A percentile compares a stretch with the other conserved stretches of the same genome.
These are phyloP conservation scores for Phytophthora sojae DNA, from an alignment of 352 stramenopile genomes.

Conservation along the genomic window DNA sequence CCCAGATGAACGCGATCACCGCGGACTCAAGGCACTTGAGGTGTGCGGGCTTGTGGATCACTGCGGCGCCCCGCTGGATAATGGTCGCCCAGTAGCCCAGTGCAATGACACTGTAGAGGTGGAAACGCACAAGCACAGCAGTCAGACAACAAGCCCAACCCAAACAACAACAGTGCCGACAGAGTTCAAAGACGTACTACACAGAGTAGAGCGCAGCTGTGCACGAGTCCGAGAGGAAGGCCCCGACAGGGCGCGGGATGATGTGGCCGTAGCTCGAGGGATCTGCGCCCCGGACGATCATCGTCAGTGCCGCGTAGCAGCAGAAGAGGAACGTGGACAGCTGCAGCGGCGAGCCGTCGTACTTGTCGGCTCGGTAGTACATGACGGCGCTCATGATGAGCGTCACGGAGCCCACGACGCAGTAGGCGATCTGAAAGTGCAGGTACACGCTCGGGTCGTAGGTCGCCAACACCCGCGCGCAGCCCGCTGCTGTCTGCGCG, in stretches of 20 bases:
- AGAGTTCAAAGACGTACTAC: slow-evolving; percentile 41
- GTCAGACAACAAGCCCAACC: neutral
- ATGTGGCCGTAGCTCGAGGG: slow-evolving; percentile 60
- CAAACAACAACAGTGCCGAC: neutral
- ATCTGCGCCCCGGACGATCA: slow-evolving; percentile 64
- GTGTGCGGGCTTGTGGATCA: slow-evolving; percentile 35
- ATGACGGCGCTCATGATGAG: slow-evolving; percentile 50
- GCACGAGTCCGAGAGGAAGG: slow-evolving; percentile 66
- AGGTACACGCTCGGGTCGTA: slow-evolving; percentile 42
- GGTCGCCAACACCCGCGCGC: slow-evolving; percentile 51
- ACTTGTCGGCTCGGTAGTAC: slow-evolving; percentile 48
- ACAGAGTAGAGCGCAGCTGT: slow-evolving; percentile 68
- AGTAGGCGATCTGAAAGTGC: slow-evolving; percentile 50
- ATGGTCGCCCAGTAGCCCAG: slow-evolving; percentile 67
- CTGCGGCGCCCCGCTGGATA: slow-evolving; percentile 53
- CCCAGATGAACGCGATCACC: slow-evolving; percentile 45
- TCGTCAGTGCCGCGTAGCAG: slow-evolving; percentile 57
- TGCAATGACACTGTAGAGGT: slow-evolving; percentile 49
- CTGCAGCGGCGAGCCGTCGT: slow-evolving; percentile 55
- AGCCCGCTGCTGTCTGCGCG: slow-evolving; percentile 45
- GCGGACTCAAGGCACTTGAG: slow-evolving; percentile 42
- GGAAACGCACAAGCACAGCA: neutral
- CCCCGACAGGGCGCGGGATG: slow-evolving; percentile 44
- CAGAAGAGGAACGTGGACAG: slow-evolving; percentile 58
- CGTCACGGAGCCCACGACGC: slow-evolving; percentile 45